Percentiles rank a stretch among this genome's conserved stretches.
Evolutionary conservation across 805 yeast genomes (phyloP).

Genomic region (Pichia insulana): DNA sequence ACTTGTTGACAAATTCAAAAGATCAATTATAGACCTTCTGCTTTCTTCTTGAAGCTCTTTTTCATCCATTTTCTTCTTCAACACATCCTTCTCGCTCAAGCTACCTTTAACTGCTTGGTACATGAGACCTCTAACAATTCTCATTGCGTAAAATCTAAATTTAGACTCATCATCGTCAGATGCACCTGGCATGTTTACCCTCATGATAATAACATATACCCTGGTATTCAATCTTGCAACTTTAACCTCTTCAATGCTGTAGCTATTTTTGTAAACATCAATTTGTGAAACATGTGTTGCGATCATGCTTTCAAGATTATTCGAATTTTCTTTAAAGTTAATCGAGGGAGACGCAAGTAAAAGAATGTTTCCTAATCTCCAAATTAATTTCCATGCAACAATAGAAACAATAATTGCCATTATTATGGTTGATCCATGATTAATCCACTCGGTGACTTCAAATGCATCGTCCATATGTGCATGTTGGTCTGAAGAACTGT

Average conservation of each 20-base stretch:
- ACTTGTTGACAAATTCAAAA: slow-evolving; percentile 20
- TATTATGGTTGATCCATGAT: slow-evolving; percentile 20
- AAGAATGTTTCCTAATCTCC: slow-evolving; percentile 42
- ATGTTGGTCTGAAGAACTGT: not conserved
- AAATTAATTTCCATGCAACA: slow-evolving; percentile 33
- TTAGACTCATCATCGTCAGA: slow-evolving; percentile 60
- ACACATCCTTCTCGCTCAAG: not conserved
- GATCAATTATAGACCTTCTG: slow-evolving; percentile 14
- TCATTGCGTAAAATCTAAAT: slow-evolving; percentile 40
- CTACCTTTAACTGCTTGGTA: slow-evolving; percentile 13
- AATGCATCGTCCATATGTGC: slow-evolving; percentile 1
- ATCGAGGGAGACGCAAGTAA: slow-evolving; percentile 45
- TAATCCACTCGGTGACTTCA: slow-evolving; percentile 16
- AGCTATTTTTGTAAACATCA: slow-evolving; percentile 44
- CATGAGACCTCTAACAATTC: slow-evolving; percentile 33
- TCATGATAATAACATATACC: slow-evolving; percentile 48
- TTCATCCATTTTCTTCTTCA: not conserved
- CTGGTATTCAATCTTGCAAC: slow-evolving; percentile 57
- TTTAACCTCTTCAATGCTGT: slow-evolving; percentile 39
- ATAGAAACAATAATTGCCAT: slow-evolving; percentile 19
- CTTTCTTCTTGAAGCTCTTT: slow-evolving; percentile 12
- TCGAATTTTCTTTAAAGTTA: slow-evolving; percentile 34
- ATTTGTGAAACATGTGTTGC: slow-evolving; percentile 36
- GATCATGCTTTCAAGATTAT: slow-evolving; percentile 31
- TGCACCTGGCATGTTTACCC: slow-evolving; percentile 56